Conservation (phyloP, 164 flowering plant genomes). For the Vitis vinifera region DNA sequence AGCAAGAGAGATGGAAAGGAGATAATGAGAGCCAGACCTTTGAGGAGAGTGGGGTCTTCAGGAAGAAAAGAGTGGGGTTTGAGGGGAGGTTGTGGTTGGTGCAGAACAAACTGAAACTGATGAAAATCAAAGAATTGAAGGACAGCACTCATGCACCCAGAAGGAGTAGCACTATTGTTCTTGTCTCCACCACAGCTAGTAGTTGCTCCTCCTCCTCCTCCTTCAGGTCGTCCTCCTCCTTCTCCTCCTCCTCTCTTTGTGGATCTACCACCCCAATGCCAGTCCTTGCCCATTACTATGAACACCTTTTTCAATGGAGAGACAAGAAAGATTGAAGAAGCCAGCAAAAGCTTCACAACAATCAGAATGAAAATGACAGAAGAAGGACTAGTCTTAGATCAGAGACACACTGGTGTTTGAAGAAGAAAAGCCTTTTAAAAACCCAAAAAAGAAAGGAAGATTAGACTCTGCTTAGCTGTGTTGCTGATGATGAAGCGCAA, state of each 20-base stretch:
- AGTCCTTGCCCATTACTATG: conserved; percentile 47
- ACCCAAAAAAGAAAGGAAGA: conserved; percentile 3
- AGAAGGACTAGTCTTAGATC: neutral
- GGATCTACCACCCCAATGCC: conserved; percentile 32
- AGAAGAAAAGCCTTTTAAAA: neutral
- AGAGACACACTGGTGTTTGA: neutral
- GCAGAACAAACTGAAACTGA: conserved; percentile 35
- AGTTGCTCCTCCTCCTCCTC: no score
- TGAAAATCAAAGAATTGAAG: conserved; percentile 71
- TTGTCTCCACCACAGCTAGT: neutral
- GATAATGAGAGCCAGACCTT: conserved; percentile 28
- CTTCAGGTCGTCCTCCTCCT: neutral
- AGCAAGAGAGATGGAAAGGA: neutral
- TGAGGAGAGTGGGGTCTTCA: conserved; percentile 24
- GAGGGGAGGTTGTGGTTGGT: conserved; percentile 20
- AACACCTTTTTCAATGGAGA: neutral
- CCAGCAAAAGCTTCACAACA: neutral
- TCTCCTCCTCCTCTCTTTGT: conserved; percentile 18
- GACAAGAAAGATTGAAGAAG: neutral
- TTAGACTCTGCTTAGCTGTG: neutral
- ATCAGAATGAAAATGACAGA: conserved; percentile 17
- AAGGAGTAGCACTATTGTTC: conserved; percentile 10
- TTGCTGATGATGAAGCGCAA: conserved; percentile 26
- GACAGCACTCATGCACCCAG: conserved; percentile 73
- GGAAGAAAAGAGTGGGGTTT: conserved; percentile 19